Base-by-base conservation (phyloP, 2,329 filamentous ascomycete species). In the Macroventuria anomochaeta region DNA sequence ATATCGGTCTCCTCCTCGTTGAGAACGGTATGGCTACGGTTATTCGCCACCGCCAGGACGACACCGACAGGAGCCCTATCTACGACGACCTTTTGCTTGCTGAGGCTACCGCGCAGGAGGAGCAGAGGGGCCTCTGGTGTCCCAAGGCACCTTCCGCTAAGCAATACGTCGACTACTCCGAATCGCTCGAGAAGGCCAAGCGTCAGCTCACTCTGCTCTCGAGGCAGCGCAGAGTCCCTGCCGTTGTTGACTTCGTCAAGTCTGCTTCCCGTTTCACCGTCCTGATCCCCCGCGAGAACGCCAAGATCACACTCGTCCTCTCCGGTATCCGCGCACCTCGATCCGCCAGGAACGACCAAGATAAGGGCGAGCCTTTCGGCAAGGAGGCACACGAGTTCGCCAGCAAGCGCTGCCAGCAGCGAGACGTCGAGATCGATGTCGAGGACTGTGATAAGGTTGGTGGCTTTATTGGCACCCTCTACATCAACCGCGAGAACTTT, bases 181-280 rank as follows among this genome's bases (percentile, higher is more conserved):
- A 97, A 75, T 93, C 84, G 56, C 79, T 93, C 6, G 93, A 97
- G 74, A 96, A 97, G 78, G 95, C 95, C 59, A 97, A 97, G 83
- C 88, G 96, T 47, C 92, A 96, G 75, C 83, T 96, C 31, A 89
- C 90, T 10, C 88, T 91, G 18, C 83, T 99, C 26, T 90, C 95
- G 57, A 86, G 93, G 47, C 93, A 97, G 75, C 93, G 91, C 81
- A 93, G 90, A 76, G 88, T 97, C 3, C 92, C 95, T 7, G 95
- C 90, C 10, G 83, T 99, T 64, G 92, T 99, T 34, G 95, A 99
- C 75, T 99, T 96, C 75, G 95, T 96, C 80, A 97, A 97, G 78
- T 90, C 92, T n/a, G 95, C 90, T 25, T 96, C 93, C 33, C 86
- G 95, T 63, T 99, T 97, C 76, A 96, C 91, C 21, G 83, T 99